Conservation (phyloP, 2,329 filamentous ascomycete genomes). For the Trichoderma breve region DNA sequence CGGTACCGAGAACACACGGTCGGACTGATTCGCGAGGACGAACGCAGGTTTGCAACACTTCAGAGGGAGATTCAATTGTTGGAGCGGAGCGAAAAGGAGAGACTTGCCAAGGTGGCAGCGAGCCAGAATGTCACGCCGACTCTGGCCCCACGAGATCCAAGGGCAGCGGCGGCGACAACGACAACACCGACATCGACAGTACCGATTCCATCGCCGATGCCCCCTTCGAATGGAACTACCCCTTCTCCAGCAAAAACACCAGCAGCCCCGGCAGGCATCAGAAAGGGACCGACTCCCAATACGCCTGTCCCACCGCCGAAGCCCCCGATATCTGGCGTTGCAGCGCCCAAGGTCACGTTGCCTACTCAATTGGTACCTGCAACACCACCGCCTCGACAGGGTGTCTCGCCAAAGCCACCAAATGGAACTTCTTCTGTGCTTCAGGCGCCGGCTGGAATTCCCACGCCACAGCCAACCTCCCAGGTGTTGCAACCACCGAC, state of each 20-base stretch:
- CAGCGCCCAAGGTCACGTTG: conserved; percentile 29
- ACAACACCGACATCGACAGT: conserved; percentile 21
- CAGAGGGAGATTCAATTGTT: conserved; percentile 67
- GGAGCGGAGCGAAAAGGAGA: conserved; percentile 48
- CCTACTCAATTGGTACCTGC: conserved; percentile 31
- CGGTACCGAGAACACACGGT: conserved; percentile 70
- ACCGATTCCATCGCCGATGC: conserved; percentile 17
- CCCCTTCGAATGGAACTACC: conserved; percentile 25
- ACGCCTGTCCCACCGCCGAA: conserved; percentile 40
- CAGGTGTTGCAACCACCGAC: conserved; percentile 34
- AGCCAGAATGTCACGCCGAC: conserved; percentile 35
- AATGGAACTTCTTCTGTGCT: conserved; percentile 34
- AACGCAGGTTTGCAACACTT: conserved; percentile 62
- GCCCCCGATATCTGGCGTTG: conserved; percentile 26
- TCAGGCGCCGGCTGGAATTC: conserved; percentile 37
- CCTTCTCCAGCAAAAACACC: conserved; percentile 26
- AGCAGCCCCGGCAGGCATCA: conserved; percentile 26
- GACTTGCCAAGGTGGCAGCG: conserved; percentile 36
- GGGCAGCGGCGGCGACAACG: conserved; percentile 26
- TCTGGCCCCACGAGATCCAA: conserved; percentile 35
- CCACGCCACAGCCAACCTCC: conserved; percentile 29
- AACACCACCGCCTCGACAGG: conserved; percentile 31
- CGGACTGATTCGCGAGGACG: conserved; percentile 70
- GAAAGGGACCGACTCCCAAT: conserved; percentile 31
- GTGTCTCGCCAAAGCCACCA: conserved; percentile 33